Percentiles rank a stretch among this genome's conserved stretches.
Conservation (phyloP, 495 filamentous ascomycete species). For the Aspergillus cristatus region DNA sequence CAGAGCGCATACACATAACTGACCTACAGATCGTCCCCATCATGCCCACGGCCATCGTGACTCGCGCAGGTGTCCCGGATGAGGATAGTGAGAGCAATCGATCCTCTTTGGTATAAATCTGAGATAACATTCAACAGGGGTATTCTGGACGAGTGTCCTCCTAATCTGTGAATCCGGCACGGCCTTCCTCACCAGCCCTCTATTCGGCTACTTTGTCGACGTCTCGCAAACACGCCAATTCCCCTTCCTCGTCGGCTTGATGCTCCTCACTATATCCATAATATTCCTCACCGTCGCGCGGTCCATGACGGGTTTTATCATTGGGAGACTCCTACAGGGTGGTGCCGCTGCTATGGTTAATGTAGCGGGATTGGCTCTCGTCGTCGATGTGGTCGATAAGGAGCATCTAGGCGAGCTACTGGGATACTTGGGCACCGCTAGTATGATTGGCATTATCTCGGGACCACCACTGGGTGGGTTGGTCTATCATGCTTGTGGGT, state of each 20-base stretch:
- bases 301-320: constrained; percentile 47
- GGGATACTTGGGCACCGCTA: constrained; percentile 57
- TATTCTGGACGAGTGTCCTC: constrained; percentile 15
- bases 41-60: constrained; percentile 13
- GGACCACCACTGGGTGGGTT: constrained; percentile 64
- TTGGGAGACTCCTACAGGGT: constrained; percentile 61
- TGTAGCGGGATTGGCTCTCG: constrained; percentile 52
- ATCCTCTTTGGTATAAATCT: neutral
- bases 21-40: constrained; percentile 14
- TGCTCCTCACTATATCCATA: constrained; percentile 54
- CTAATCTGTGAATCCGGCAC: constrained; percentile 11
- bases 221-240: constrained; percentile 32
- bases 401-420: constrained; percentile 52
- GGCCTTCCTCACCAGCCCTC: constrained; percentile 9
- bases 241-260: constrained; percentile 56
- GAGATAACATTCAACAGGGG: constrained; percentile 5
- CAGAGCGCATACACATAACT: constrained; percentile 1
- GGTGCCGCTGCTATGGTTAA: constrained; percentile 62
- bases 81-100: constrained; percentile 9
- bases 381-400: constrained; percentile 61
- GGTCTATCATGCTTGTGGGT: constrained; percentile 54
- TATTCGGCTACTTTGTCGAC: constrained; percentile 12
- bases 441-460: constrained; percentile 54
- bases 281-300: constrained; percentile 56
- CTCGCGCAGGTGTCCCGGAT: constrained; percentile 9